Conservation (phyloP, 139 green algal genomes). For the Chlamydomonas schloesseri region DNA sequence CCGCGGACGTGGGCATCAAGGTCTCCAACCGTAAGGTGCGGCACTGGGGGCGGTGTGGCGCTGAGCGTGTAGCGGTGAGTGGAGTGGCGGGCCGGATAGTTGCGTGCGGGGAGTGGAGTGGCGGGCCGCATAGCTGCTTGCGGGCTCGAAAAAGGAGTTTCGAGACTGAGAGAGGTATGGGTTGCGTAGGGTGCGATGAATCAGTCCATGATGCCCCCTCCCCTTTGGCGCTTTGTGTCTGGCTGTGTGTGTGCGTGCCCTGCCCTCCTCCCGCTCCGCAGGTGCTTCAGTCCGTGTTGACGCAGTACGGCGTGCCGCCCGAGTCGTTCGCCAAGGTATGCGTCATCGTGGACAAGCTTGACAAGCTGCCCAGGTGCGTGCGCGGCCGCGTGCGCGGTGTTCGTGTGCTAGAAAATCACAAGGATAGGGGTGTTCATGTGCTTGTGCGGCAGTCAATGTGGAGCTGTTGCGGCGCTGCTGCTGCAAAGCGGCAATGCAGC, state of each 20-base stretch:
- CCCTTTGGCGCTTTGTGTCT: too few species aligned
- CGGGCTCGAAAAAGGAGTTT: too few species aligned
- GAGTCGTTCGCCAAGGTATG: constrained; percentile 86
- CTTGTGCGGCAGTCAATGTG: too few species aligned
- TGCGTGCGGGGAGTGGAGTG: neutral
- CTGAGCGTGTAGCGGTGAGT: constrained; percentile 58
- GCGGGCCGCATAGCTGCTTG: too few species aligned
- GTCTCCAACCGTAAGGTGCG: constrained; percentile 91
- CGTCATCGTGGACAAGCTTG: constrained; percentile 97
- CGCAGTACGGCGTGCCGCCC: constrained; percentile 69
- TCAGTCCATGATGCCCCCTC: too few species aligned
- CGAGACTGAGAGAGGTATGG: too few species aligned
- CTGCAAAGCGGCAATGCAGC: too few species aligned
- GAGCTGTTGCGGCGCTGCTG: too few species aligned
- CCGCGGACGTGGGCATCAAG: constrained; percentile 91
- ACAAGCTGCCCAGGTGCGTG: constrained; percentile 84
- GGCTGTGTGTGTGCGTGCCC: too few species aligned
- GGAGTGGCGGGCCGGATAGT: constrained; percentile 1
- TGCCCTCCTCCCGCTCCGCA: neutral
- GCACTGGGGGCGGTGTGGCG: constrained; percentile 47
- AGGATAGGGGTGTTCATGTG: too few species aligned
- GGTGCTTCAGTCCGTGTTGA: constrained; percentile 84
- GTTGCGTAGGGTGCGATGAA: too few species aligned
- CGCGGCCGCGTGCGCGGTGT: neutral
- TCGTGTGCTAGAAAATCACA: neutral